Percentiles rank a stretch among this genome's conserved stretches.
These are phyloP conservation scores for Tieghemostelium lacteum DNA, from an alignment of 78 protist genomes.

Conservation along the genomic window DNA sequence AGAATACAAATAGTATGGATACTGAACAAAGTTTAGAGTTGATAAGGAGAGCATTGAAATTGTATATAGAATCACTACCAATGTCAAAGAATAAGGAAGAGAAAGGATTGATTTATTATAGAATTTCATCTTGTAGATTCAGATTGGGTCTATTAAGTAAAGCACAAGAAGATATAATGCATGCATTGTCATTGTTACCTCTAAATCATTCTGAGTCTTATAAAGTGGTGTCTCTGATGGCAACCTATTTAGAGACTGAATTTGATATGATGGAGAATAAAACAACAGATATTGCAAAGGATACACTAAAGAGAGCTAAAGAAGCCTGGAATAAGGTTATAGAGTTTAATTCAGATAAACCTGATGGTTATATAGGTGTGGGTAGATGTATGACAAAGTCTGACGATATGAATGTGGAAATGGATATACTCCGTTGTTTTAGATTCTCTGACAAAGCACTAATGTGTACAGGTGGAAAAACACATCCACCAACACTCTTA, in stretches of 20 bases:
- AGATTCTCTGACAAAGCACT: slow-evolving; percentile 1
- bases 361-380: slow-evolving; percentile 61
- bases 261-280: background rate
- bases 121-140: slow-evolving; percentile 25
- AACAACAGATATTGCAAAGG: background rate
- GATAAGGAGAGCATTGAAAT: background rate
- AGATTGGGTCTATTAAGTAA: background rate
- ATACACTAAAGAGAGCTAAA: background rate
- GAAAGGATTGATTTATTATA: slow-evolving; percentile 11
- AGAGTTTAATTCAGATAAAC: slow-evolving; percentile 1
- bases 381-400: slow-evolving; percentile 26
- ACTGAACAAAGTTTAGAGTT: background rate
- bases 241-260: slow-evolving; percentile 25
- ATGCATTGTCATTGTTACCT: slow-evolving; percentile 22
- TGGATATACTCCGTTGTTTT: background rate
- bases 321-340: slow-evolving; percentile 41
- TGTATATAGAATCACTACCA: slow-evolving; percentile 6
- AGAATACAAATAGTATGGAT: no score
- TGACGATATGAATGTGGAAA: background rate
- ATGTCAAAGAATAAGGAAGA: slow-evolving; percentile 22
- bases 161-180: background rate
- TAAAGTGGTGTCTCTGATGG: background rate
- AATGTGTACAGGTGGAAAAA: slow-evolving; percentile 12
- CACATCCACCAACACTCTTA: slow-evolving; percentile 24
- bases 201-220: slow-evolving; percentile 4